Conservation (phyloP, 371 early-diverging fungal genomes). For the Cokeromyces recurvatus region DNA sequence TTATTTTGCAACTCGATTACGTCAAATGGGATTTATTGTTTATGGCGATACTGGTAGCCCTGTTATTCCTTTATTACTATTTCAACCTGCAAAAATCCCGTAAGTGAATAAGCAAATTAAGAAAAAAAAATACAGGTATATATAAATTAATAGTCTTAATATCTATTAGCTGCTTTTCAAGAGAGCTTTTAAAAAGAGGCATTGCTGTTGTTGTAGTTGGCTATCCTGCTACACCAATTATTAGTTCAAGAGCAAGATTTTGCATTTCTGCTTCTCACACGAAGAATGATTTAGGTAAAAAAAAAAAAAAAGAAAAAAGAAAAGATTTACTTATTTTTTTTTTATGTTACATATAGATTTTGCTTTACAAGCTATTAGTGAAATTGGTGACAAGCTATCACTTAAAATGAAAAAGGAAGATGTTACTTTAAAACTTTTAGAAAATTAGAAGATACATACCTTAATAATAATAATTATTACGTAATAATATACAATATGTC, state of each 20-base stretch:
- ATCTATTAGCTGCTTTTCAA: slow-evolving; percentile 76
- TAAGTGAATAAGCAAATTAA: too few relatives aligned
- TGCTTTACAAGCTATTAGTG: slow-evolving; percentile 51
- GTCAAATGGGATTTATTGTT: slow-evolving; percentile 90
- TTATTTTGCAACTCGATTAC: slow-evolving; percentile 81
- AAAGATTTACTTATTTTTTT: background rate
- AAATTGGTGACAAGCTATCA: slow-evolving; percentile 49
- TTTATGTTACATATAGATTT: slow-evolving; percentile 53
- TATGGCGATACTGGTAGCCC: slow-evolving; percentile 92
- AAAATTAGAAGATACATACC: too few relatives aligned
- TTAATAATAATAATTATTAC: too few relatives aligned
- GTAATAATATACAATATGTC: too few relatives aligned
- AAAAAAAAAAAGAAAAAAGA: too few relatives aligned
- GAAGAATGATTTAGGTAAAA: slow-evolving; percentile 84
- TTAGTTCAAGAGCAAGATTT: slow-evolving; percentile 93
- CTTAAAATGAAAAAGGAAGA: slow-evolving; percentile 33
- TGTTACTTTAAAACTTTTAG: too few relatives aligned
- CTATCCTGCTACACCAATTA: slow-evolving; percentile 96
- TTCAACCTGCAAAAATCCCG: slow-evolving; percentile 96
- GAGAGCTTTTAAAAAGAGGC: slow-evolving; percentile 84
- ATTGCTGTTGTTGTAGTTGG: slow-evolving; percentile 98
- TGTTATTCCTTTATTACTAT: slow-evolving; percentile 93
- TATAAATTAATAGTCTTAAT: background rate
- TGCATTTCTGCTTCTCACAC: slow-evolving; percentile 96
- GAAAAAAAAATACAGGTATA: too few relatives aligned